Base-by-base conservation (phyloP, 768 basidiomycete genomes). In the Sarcomyxa edulis region DNA sequence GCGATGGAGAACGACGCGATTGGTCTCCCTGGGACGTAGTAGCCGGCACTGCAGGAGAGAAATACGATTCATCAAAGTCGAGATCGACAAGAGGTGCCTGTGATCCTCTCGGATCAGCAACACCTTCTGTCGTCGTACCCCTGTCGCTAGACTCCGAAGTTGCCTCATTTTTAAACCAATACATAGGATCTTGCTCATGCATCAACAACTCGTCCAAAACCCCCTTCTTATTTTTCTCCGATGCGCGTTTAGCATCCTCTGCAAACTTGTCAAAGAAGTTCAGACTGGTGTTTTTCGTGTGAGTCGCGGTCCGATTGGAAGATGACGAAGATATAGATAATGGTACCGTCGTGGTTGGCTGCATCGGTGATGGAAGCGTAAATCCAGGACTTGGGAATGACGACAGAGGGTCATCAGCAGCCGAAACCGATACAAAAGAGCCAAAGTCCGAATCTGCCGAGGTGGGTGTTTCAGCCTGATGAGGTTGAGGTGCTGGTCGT, bases 151-250 rank as follows among this genome's bases (percentile, higher is more conserved):
- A n/a, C n/a, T 39, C 15, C 5, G 37, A 10, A 9, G n/a, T 20
- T 8, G 37, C 32, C 34, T 43, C 21, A 10, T 61, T 55, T 23
- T 60, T 60, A 40, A 76, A 40, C 64, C 78, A 81, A 51, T 78
- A 82, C 48, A 85, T 54, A 1, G 83, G 83, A 53, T 87, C 83
- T 35, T 84, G 79, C 55, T 86, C 73, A 43, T 82, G 75, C 42
- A 68, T 48, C 25, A 86, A 52, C 24, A 87, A 55, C 51, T 88
- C 84, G 31, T 81, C 74, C 34, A 87, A 60, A 5, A 86, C 60
- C 16, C 59, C 66, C 39, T 67, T 68, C 43, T 73, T 64, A 35
- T 69, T 77, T 26, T 62, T 65, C 35, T 76, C 74, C 0, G 72
- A 66, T 7, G 78, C 71, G 0, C 60, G 59, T 49, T 68, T 78